Percentiles rank a stretch among this genome's conserved stretches.
Conservation (phyloP, 2,329 filamentous ascomycete genomes). For the Akanthomyces muscarius region DNA sequence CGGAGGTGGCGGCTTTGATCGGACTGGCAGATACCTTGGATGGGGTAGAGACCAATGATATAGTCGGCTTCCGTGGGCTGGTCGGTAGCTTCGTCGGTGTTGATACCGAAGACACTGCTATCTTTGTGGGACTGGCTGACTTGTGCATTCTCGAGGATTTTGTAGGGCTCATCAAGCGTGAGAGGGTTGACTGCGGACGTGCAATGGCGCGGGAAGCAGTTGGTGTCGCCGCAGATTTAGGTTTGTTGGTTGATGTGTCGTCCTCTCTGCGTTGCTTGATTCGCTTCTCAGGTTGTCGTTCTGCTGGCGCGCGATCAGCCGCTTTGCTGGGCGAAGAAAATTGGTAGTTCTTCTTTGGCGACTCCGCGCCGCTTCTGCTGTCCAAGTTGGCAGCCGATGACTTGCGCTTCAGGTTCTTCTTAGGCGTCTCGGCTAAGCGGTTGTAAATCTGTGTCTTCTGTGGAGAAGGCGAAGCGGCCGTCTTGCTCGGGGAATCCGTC, state of each 20-base stretch:
- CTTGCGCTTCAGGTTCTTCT: conserved; percentile 33
- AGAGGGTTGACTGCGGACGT: conserved; percentile 46
- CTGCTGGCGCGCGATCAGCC: conserved; percentile 26
- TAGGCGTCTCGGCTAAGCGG: conserved; percentile 26
- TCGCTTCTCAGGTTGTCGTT: conserved; percentile 57
- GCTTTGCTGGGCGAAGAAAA: conserved; percentile 22
- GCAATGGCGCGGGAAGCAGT: conserved; percentile 23
- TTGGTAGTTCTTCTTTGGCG: conserved; percentile 26
- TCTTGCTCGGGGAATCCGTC: conserved; percentile 55
- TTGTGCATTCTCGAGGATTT: conserved; percentile 65
- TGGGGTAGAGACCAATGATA: conserved; percentile 3
- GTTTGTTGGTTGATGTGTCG: conserved; percentile 54
- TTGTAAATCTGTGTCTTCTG: conserved; percentile 19
- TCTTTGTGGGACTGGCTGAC: conserved; percentile 24
- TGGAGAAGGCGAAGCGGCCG: conserved; percentile 28
- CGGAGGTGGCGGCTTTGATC: background rate
- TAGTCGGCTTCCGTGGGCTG: conserved; percentile 7
- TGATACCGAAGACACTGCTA: conserved; percentile 32
- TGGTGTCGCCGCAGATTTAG: background rate
- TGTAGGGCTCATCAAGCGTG: conserved; percentile 70
- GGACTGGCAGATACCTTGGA: conserved; percentile 9
- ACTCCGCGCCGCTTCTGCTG: conserved; percentile 19
- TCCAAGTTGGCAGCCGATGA: conserved; percentile 32
- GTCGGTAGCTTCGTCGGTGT: conserved; percentile 45
- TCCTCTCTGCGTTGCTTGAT: conserved; percentile 63